Base-by-base conservation (phyloP, 73 alveolate genomes). In the Uronychia setigera region DNA sequence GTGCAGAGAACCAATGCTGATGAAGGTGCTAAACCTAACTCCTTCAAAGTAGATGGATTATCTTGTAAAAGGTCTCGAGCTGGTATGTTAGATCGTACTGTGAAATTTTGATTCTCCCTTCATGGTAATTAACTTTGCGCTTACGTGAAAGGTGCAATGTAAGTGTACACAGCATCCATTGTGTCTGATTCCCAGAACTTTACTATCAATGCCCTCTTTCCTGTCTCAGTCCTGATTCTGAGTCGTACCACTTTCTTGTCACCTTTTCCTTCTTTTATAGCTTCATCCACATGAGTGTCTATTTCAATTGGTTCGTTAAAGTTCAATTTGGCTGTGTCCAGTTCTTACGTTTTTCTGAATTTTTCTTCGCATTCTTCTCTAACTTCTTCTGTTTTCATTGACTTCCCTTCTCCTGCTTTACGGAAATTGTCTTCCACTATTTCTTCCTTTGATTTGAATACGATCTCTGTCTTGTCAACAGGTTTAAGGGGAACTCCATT, bases 401-500 rank as follows among this genome's bases (percentile, higher is more conserved):
- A 83, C 92, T 58, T 94, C 28, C 83, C 89, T 13, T 29, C 81
- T 29, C 78, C 67, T 31, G 26, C 81, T 1, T 81, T 86, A 13
- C 74, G 59, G 1, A 87, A 58, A 28, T 58, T 81, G 32, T 87
- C 80, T 60, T 74, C 83, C 26, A 80, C 84, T 27, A 59, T 84
- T 33, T 91, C 79, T 25, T 33, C 89, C 79, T 25, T 32, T 32
- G 5, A 75, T 59, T 1, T 32, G 31, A 67, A 82, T 67, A 82
- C 60, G 29, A 29, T 77, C 25, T 27, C 35, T 19, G 89, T 60
- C 33, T 74, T 87, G 35, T 87, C 93, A 1, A 87, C 93, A 29
- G 92, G 93, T 86, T 92, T 92, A 85, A 93, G 85, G 26, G 91
- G 91, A 32, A 87, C 93, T 11, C 97, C 99, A 89, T 96, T 93